Evolutionary conservation across 805 yeast genomes (phyloP).

Genomic region (Saitoella complicata): DNA sequence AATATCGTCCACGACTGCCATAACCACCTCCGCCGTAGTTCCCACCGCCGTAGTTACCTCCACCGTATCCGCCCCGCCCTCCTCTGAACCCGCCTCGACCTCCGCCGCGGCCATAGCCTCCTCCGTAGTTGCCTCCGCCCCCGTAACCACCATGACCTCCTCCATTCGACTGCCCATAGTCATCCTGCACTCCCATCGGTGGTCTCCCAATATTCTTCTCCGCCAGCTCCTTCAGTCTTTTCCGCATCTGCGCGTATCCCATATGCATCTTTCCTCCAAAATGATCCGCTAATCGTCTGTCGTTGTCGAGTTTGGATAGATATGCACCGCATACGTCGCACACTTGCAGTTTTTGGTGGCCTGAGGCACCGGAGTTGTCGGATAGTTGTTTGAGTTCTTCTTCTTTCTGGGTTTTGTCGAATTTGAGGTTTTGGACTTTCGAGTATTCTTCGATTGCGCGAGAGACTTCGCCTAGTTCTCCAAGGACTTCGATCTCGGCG

Average conservation of each 20-base stretch:
- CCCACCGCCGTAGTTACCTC: too few species aligned
- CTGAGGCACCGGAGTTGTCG: conserved; percentile 66
- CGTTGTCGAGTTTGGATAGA: conserved; percentile 70
- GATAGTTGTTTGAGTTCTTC: conserved; percentile 42
- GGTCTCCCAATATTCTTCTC: neutral
- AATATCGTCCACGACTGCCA: too few species aligned
- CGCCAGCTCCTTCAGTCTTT: conserved; percentile 10
- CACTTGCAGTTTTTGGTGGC: conserved; percentile 80
- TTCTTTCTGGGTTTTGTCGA: conserved; percentile 36
- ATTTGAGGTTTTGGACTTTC: conserved; percentile 10
- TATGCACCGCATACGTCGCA: conserved; percentile 85
- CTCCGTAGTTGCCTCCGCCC: too few species aligned
- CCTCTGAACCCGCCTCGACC: too few species aligned
- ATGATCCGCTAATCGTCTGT: conserved; percentile 76
- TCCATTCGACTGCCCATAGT: too few species aligned
- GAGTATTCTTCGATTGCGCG: conserved; percentile 21
- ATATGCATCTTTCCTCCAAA: conserved; percentile 71
- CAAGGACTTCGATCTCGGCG: conserved; percentile 3
- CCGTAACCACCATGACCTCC: too few species aligned
- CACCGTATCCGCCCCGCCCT: too few species aligned
- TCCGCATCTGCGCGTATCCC: conserved; percentile 63
- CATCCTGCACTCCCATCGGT: too few species aligned
- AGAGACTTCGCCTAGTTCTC: conserved; percentile 14
- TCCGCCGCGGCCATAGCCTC: too few species aligned
- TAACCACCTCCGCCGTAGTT: too few species aligned